phyloP scores from a whole-genome alignment of 176 grass and related monocot genomes.

The Oryza rufipogon region DNA sequence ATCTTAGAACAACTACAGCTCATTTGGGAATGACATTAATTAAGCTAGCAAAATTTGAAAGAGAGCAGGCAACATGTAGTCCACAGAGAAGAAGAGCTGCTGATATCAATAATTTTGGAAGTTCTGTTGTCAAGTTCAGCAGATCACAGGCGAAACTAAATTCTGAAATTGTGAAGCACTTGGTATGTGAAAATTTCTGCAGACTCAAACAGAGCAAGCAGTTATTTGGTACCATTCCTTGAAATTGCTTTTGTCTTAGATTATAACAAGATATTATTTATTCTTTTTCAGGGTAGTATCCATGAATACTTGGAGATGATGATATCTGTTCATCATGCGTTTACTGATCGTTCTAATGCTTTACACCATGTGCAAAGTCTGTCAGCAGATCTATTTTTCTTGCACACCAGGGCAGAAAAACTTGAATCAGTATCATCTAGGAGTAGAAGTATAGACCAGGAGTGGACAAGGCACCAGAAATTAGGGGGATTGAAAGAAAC shows the following conservation, averaged over 20 bases:
- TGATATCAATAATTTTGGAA: constrained; percentile 68
- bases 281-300: constrained; percentile 71
- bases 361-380: constrained; percentile 72
- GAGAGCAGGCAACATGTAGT: constrained; percentile 57
- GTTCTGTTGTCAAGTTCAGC: constrained; percentile 74
- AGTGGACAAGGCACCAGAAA: constrained; percentile 66
- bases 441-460: constrained; percentile 61
- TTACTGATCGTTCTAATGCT: constrained; percentile 83
- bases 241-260: constrained; percentile 24
- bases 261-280: constrained; percentile 31
- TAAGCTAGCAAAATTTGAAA: constrained; percentile 91
- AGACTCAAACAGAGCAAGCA: constrained; percentile 5
- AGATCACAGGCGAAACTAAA: constrained; percentile 73
- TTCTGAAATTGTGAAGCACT: constrained; percentile 67
- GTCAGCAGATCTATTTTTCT: constrained; percentile 67
- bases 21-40: constrained; percentile 85
- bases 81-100: constrained; percentile 60
- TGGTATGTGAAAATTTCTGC: constrained; percentile 61
- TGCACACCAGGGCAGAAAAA: constrained; percentile 62
- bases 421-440: constrained; percentile 66
- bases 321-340: constrained; percentile 82
- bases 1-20: constrained; percentile 69
- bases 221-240: not conserved
- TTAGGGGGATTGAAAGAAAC: constrained; percentile 82
- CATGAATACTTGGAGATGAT: constrained; percentile 84